Conservation (phyloP, 1,284 basidiomycete species). For the Ganoderma lucidum region DNA sequence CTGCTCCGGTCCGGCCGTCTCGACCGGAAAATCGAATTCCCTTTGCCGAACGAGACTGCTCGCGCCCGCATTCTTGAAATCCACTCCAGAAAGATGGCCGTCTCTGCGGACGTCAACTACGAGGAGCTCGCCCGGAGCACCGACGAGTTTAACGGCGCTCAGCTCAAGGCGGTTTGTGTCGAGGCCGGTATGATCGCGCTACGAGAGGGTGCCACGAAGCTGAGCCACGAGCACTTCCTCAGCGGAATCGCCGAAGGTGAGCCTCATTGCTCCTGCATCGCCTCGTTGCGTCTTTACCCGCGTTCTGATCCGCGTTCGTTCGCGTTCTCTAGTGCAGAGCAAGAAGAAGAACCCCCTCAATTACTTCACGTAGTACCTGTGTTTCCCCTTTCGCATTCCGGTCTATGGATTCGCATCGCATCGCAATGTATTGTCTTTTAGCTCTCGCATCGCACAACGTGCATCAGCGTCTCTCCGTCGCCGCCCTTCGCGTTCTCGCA, state of each 20-base stretch:
- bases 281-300: slow-evolving; percentile 19
- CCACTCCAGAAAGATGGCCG: slow-evolving; percentile 93
- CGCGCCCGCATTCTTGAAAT: slow-evolving; percentile 81
- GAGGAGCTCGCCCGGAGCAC: slow-evolving; percentile 80
- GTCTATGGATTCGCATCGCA: slow-evolving; percentile 17
- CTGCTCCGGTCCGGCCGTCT: slow-evolving; percentile 79
- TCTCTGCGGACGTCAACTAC: slow-evolving; percentile 78
- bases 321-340: slow-evolving; percentile 74
- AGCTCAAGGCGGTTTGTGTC: slow-evolving; percentile 92
- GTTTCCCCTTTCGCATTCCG: slow-evolving; percentile 19
- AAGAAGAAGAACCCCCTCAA: slow-evolving; percentile 97
- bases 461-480: slow-evolving; percentile 12
- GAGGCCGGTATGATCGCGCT: slow-evolving; percentile 99
- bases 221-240: slow-evolving; percentile 94
- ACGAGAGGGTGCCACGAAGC: slow-evolving; percentile 90
- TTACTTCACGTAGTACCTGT: slow-evolving; percentile 79
- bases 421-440: slow-evolving; percentile 25
- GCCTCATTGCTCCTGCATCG: slow-evolving; percentile 34
- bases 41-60: slow-evolving; percentile 78
- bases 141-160: slow-evolving; percentile 82
- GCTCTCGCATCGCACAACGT: slow-evolving; percentile 24
- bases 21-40: slow-evolving; percentile 86
- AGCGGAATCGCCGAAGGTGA: slow-evolving; percentile 90
- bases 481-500: slow-evolving; percentile 17
- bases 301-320: slow-evolving; percentile 30